Evolutionary conservation across 1,139 yeast species (phyloP), one percentile per base, ranked within the genome.

Genomic region (Lodderomyces elongisporus): DNA sequence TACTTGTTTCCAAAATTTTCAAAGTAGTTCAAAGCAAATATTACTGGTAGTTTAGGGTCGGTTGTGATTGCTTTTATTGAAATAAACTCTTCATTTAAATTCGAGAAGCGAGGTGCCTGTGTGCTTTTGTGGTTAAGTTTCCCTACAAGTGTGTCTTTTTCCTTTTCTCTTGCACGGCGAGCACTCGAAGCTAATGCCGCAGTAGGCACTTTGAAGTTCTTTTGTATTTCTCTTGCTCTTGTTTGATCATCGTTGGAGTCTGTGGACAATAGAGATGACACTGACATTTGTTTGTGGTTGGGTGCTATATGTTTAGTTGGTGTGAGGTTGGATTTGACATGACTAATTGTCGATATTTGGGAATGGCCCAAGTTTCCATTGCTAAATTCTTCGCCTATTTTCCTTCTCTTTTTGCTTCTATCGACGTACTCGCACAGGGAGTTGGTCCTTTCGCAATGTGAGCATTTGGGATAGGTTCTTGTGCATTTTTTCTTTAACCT

Each of bases 401-500:
- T 52, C 28, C 59, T 41, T 28, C 59, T 45, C 38, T 60, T 60
- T 32, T 51, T 54, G 30, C 52, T 48, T 31, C 68, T 41, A 24
- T 56, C 51, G 7, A 62, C 54, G 40, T 67, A 67, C 39, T 60
- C 66, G 43, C 74, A 67, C 22, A 48, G 57, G 23, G 64, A 47
- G 2, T 61, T 57, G 1, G 68, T 53, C 37, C 57, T 60, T 15
- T 35, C 35, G 42, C 74, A 67, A 41, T 62, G 59, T 17, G 53
- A 43, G 39, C 74, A 67, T 32, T 45, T 49, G 3, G 73, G 72
- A 37, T 57, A 57, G 25, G 55, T 57, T 33, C 70, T 47, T 36
- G 60, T 55, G 37, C 73, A 67, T 41, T 65, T 66, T 43, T 66
- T 67, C 54, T 67, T 67, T 36, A 66, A 50, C 23, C 68, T 44